phyloP scores from a whole-genome alignment of 352 stramenopile genomes.

The Globisporangium mamillatum region DNA sequence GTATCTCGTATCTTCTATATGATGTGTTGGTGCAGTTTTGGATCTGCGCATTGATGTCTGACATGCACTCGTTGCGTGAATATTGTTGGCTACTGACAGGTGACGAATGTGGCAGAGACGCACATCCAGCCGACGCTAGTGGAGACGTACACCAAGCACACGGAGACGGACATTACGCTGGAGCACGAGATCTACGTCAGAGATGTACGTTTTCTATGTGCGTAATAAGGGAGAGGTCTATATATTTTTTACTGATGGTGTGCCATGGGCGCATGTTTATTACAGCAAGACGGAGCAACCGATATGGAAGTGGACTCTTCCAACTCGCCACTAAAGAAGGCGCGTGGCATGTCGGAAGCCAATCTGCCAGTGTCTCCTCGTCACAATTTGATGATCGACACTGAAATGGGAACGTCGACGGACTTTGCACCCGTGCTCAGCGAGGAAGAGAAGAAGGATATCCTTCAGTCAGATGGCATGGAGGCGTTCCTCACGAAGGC shows the following conservation, averaged over 20 bases:
- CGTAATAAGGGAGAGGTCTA: not conserved
- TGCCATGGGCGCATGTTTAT: not conserved
- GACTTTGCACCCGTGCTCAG: slow-evolving; percentile 29
- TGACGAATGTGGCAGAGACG: slow-evolving; percentile 70
- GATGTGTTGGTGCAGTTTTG: not conserved
- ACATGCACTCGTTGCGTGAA: not conserved
- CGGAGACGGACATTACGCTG: slow-evolving; percentile 79
- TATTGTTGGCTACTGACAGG: slow-evolving; percentile 18
- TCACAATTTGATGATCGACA: slow-evolving; percentile 48
- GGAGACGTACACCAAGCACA: slow-evolving; percentile 85
- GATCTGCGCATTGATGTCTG: too few species aligned
- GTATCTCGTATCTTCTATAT: not conserved
- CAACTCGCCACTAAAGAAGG: slow-evolving; percentile 31
- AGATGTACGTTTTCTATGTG: slow-evolving; percentile 5
- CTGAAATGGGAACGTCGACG: slow-evolving; percentile 28
- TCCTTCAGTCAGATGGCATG: slow-evolving; percentile 76
- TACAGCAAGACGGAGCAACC: slow-evolving; percentile 16
- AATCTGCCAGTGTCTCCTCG: slow-evolving; percentile 38
- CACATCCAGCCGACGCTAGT: slow-evolving; percentile 79
- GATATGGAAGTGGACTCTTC: slow-evolving; percentile 49
- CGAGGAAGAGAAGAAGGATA: slow-evolving; percentile 58
- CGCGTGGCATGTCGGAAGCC: slow-evolving; percentile 23
- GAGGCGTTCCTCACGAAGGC: slow-evolving; percentile 74
- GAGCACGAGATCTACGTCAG: slow-evolving; percentile 73
- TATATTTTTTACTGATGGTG: not conserved